Evolutionary conservation across 495 filamentous ascomycete genomes (phyloP), one percentile per base, ranked within the genome.

Genomic region (Penicillium nucicola): DNA sequence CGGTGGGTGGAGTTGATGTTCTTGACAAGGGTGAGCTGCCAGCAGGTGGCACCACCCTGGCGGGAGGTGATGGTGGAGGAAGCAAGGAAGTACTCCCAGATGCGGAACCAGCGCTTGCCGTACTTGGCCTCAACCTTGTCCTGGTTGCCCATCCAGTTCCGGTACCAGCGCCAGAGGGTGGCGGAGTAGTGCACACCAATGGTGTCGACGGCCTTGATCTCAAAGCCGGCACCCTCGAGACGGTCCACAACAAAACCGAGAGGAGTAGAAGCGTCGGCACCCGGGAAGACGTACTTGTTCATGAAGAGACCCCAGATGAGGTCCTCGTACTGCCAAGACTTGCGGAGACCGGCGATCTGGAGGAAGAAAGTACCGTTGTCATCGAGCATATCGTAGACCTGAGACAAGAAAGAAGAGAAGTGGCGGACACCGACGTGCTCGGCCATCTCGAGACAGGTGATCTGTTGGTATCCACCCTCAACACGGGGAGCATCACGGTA

Each of bases 81-180:
- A 44, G 95, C 90, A 55, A 98, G 84, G 85, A 98, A 98, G 78
- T 84, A 97, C 67, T 97, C 92, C 93, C 93, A 98, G 68, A 97
- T 95, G 70, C 92, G 84, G 80, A 90, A 98, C 93, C 93, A 98
- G 57, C 88, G 77, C 55, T 87, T 86, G 56, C 93, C 93, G 67
- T 97, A 98, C 79, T 97, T 97, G 50, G 88, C 90, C 66, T 86
- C 80, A 28, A 97, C 87, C 78, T 96, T 97, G 53, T 96, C 92
- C 51, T 82, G 79, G 80, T 97, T 98, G 67, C 79, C 93, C 68
- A 97, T 79, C 93, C 93, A 98, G 79, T 98, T 98, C 57, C 93
- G 80, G 77, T 98, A 98, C 93, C 93, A 98, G 64, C 89, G 84
- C 93, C 93, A 98, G 37, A 98, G 75, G 30, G 93, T 98, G 43